Evolutionary conservation across 2,329 filamentous ascomycete species (phyloP).

Genomic region (Sporothrix pallida): DNA sequence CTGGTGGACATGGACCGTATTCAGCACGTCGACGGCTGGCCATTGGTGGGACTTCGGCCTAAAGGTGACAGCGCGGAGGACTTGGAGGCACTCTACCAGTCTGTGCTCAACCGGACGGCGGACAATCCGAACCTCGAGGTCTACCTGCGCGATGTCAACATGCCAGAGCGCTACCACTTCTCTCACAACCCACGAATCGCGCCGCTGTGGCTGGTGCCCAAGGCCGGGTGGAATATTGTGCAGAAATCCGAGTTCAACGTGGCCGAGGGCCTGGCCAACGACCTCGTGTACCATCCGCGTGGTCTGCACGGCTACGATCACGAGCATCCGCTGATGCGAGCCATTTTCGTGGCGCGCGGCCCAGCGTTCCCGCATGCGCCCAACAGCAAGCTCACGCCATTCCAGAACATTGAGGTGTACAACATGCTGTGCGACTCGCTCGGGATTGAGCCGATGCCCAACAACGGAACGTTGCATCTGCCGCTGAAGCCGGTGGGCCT

Average conservation of each 20-base stretch:
- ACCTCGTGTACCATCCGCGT: slow-evolving; percentile 74
- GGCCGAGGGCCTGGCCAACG: slow-evolving; percentile 66
- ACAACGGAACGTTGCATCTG: slow-evolving; percentile 84
- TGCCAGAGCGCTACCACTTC: slow-evolving; percentile 95
- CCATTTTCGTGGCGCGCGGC: slow-evolving; percentile 90
- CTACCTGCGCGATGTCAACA: slow-evolving; percentile 82
- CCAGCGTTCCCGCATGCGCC: slow-evolving; percentile 88
- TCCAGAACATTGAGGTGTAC: slow-evolving; percentile 95
- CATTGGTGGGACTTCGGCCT: slow-evolving; percentile 84
- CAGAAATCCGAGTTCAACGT: slow-evolving; percentile 79
- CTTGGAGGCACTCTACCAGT: slow-evolving; percentile 70
- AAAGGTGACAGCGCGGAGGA: slow-evolving; percentile 64
- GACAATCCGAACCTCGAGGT: slow-evolving; percentile 77
- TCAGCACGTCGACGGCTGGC: slow-evolving; percentile 91
- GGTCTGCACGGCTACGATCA: slow-evolving; percentile 96
- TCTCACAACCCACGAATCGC: slow-evolving; percentile 86
- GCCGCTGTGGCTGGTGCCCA: slow-evolving; percentile 91
- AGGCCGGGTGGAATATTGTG: slow-evolving; percentile 91
- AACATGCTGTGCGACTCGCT: slow-evolving; percentile 92
- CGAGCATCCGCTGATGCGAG: slow-evolving; percentile 92
- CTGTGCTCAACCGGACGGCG: slow-evolving; percentile 61
- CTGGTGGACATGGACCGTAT: slow-evolving; percentile 78
- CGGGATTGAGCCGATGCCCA: slow-evolving; percentile 72
- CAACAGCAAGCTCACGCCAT: slow-evolving; percentile 78
- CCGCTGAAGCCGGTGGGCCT: slow-evolving; percentile 68